A percentile compares a stretch with the other conserved stretches of the same genome.
These are phyloP conservation scores for Exserohilum rostratum DNA, from an alignment of 2,329 filamentous ascomycete species.

Conservation along the genomic window DNA sequence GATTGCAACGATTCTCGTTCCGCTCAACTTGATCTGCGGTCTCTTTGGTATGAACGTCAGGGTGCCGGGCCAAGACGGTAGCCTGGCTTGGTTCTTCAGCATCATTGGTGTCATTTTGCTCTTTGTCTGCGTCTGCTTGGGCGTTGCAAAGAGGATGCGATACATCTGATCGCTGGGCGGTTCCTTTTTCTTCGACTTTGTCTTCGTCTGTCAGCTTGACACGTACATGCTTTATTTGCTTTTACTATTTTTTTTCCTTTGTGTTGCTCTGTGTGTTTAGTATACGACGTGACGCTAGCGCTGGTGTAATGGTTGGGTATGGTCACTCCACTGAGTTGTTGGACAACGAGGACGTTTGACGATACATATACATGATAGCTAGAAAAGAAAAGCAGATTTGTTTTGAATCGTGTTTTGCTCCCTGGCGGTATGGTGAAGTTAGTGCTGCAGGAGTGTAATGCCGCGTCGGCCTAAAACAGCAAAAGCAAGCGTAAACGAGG, in stretches of 20 bases:
- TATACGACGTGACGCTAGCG: slow-evolving; percentile 10
- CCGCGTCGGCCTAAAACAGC: not conserved
- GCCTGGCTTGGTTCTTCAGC: slow-evolving; percentile 64
- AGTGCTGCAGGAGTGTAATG: too few species aligned
- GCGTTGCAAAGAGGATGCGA: slow-evolving; percentile 51
- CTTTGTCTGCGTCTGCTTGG: slow-evolving; percentile 50
- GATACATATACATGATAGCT: slow-evolving; percentile 3
- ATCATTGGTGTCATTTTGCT: slow-evolving; percentile 62
- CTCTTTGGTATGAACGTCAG: slow-evolving; percentile 87
- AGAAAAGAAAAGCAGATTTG: slow-evolving; percentile 12
- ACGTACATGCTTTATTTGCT: not conserved
- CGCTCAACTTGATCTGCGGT: slow-evolving; percentile 88
- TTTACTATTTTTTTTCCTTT: slow-evolving; percentile 1
- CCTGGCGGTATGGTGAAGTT: too few species aligned
- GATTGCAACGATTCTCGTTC: slow-evolving; percentile 92
- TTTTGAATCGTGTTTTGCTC: not conserved
- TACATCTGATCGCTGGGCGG: slow-evolving; percentile 42
- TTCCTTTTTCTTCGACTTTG: not conserved
- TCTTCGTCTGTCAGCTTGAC: not conserved
- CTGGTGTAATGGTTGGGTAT: slow-evolving; percentile 9
- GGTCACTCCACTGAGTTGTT: slow-evolving; percentile 1
- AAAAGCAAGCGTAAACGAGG: not conserved
- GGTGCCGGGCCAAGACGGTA: slow-evolving; percentile 66
- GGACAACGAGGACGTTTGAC: slow-evolving; percentile 7
- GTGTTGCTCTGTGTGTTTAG: not conserved